Evolutionary conservation across 2,329 filamentous ascomycete genomes (phyloP), one percentile per base, ranked within the genome.

Genomic region (Ciborinia camelliae): DNA sequence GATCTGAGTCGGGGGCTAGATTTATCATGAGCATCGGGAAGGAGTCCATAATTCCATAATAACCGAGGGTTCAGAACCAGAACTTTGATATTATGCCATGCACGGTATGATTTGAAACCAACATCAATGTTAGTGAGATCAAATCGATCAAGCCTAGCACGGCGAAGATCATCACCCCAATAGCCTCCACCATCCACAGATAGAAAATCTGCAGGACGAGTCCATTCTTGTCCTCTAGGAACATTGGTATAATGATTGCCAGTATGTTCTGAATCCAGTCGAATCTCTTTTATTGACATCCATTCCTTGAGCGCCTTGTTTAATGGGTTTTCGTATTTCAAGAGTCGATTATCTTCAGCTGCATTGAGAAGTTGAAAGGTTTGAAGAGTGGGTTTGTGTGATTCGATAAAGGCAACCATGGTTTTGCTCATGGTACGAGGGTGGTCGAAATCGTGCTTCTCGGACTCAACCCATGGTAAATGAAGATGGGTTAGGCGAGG

Each of bases 351-450:
- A 30, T 64, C 62, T 52, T 64, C 62, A 7, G 62, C 62, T 53
- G 62, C 62, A 43, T 64, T 64, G 4, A 64, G 55, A 35, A 64
- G 28, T 52, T 68, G 52, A 61, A 68, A 59, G 20, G 50, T 47
- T 26, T 54, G 55, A 68, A 73, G 32, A 50, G 63, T 9, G 35
- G 55, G 10, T 43, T 35, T 48, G 47, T 64, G 62, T n/a, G 32
- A 48, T 41, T 64, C 41, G 12, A 64, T n/a, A 15, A 61, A 59
- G n/a, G 65, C 64, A 30, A 71, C 69, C 18, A 71, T 52, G 3
- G 58, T 63, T 58, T 68, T 66, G 4, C 48, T 64, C 7, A 73
- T 32, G 18, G 62, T 32, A 15, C 70, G 67, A 26, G 50, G 52
- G 50, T 72, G 68, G 8, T 53, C 50, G 2, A 57, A 64, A 7